Conservation (phyloP, 106 monocot species). For the Phalaenopsis equestris region DNA sequence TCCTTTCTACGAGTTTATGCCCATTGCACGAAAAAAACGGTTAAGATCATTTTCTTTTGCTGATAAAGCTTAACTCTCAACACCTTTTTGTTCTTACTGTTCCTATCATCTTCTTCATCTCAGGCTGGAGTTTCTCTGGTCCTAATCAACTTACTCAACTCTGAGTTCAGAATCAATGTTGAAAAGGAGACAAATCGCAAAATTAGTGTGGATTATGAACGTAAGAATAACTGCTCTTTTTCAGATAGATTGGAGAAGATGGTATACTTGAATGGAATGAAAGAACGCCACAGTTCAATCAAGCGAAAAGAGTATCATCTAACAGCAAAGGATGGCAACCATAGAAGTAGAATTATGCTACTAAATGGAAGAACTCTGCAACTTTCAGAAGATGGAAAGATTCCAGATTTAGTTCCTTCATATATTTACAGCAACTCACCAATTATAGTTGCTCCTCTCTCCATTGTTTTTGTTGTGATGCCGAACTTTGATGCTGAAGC, state of each 20-base stretch:
- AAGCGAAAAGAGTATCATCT: slow-evolving; percentile 42
- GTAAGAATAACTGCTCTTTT: slow-evolving; percentile 8
- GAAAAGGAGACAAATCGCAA: slow-evolving; percentile 32
- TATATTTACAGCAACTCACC: slow-evolving; percentile 9
- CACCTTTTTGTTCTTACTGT: background rate
- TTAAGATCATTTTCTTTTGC: slow-evolving; percentile 1
- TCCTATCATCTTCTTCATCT: background rate
- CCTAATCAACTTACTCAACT: slow-evolving; percentile 52
- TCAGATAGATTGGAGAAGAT: slow-evolving; percentile 18
- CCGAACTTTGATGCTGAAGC: slow-evolving; percentile 33
- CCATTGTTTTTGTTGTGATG: slow-evolving; percentile 28
- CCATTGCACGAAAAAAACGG: slow-evolving; percentile 64
- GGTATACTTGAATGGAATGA: slow-evolving; percentile 23
- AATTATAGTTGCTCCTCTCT: slow-evolving; percentile 21
- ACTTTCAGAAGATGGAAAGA: slow-evolving; percentile 28
- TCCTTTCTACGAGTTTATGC: slow-evolving; percentile 68
- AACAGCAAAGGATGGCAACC: slow-evolving; percentile 25
- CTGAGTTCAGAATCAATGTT: slow-evolving; percentile 26
- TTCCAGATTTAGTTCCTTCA: slow-evolving; percentile 26
- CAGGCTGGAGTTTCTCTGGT: slow-evolving; percentile 43
- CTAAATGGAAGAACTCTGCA: slow-evolving; percentile 33
- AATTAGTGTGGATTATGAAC: slow-evolving; percentile 1
- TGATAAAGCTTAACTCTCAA: background rate
- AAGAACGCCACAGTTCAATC: slow-evolving; percentile 7
- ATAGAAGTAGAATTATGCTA: slow-evolving; percentile 22